Evolutionary conservation across 768 basidiomycete genomes (phyloP), one percentile per base, ranked within the genome.

Genomic region (Lactifluus subvellereus): DNA sequence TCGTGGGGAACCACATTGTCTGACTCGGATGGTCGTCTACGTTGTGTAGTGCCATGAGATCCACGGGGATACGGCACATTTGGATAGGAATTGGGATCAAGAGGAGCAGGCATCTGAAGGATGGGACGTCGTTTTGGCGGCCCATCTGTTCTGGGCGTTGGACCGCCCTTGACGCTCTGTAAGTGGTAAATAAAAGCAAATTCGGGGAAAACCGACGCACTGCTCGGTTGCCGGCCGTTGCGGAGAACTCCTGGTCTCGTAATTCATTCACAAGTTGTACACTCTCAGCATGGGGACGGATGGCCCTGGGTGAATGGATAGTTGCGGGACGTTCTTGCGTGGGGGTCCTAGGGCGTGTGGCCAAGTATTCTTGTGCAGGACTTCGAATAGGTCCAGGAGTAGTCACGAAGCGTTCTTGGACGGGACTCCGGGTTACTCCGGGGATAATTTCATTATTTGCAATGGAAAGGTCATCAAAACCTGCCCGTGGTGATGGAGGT

Each of bases 21-120:
- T 13, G 45, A 55, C 42, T 50, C 54, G n/a, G 59, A 54, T 38
- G 58, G 54, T 45, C 33, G 53, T 22, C 22, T 43, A 35, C 33
- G 38, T 11, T 11, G 59, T 13, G 4, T 40, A 6, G 47, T 47
- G 45, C 45, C 13, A 38, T 45, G 20, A 22, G 57, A 20, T 30
- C n/a, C 35, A 14, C 47, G 33, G 5, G 8, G 14, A 49, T 63
- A 54, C 33, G 51, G 4, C 33, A 30, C 37, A 22, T 40, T 54
- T 53, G 52, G 6, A 20, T 38, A 18, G 20, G 61, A 30, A 18
- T 52, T 49, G n/a, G 62, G 57, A 14, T 57, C 57, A 54, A 63
- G 63, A 48, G 63, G 63, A 18, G 58, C 53, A 35, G 63, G 58
- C 63, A 64, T 64, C 49, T 56, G 63, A 14, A 49, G 63, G 9